Base-by-base conservation (phyloP, 345 rosid species). In the Viola odorata region DNA sequence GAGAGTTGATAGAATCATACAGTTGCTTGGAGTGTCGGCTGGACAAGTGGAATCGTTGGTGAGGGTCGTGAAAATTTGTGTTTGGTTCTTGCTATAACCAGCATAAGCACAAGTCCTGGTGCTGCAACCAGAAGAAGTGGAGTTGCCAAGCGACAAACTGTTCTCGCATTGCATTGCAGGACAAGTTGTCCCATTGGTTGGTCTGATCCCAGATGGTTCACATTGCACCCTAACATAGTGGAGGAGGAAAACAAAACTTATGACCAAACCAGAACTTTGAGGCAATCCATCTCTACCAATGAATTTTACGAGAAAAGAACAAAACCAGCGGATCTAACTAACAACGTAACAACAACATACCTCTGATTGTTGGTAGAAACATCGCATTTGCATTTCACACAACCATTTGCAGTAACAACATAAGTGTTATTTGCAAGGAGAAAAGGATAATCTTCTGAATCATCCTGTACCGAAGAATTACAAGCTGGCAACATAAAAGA, bases 351-450 rank as follows among this genome's bases (percentile, higher is more conserved):
- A 54, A 5, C 1, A 42, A 79, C 91, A 80, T 64, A 87, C 96
- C 65, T 87, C 90, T 81, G 78, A 73, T 85, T 85, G 37, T 66
- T 81, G 0, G 89, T 63, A 16, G 96, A 63, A 40, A 63, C 66
- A 61, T 23, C 32, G 32, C 96, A 87, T 2, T 68, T 55, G 82
- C 97, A 87, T 65, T 53, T 78, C 63, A 90, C 83, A 69, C 97
- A 87, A 8, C 64, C 65, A 60, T 77, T 74, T 16, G 97, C 92
- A 16, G 96, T 87, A 65, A 84, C 38, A 47, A 41, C 44, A 50
- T 84, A 85, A 7, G 90, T 73, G 44, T 73, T 76, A 53, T 82
- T 85, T 39, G 88, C 38, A 36, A 80, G 66, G 58, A 78, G 89
- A 57, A 85, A 51, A 0, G 77, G 55, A 53, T 50, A 76, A 64